Evolutionary conservation across 2,329 filamentous ascomycete genomes (phyloP).

Genomic region (Ilyonectria mors-panacis): DNA sequence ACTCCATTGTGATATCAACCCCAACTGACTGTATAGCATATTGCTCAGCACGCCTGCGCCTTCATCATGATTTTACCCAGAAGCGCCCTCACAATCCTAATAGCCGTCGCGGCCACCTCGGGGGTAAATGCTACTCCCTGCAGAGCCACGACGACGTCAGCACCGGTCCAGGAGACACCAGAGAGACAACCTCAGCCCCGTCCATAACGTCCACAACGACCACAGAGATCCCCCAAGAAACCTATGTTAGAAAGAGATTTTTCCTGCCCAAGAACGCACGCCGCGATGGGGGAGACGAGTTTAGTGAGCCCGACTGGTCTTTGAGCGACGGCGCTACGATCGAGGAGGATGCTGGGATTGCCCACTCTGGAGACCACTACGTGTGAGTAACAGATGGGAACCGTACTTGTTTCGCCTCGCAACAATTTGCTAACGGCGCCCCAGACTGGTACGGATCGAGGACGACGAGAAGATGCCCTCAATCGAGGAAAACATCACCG

Average conservation of each 20-base stretch:
- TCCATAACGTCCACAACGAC: neutral
- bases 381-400: conserved; percentile 6
- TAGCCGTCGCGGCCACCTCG: conserved; percentile 1
- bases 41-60: no score
- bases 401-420: neutral
- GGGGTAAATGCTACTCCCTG: conserved; percentile 8
- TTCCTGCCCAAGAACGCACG: conserved; percentile 7
- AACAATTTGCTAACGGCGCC: neutral
- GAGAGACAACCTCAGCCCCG: neutral
- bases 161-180: neutral
- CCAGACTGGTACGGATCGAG: conserved; percentile 1
- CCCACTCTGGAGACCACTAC: conserved; percentile 14
- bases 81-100: neutral
- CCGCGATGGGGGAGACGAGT: neutral
- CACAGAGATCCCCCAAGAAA: neutral
- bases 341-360: conserved; percentile 3
- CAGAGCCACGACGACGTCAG: neutral
- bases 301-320: neutral
- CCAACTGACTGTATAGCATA: neutral
- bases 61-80: neutral
- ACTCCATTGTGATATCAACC: neutral
- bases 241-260: neutral
- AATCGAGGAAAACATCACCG: neutral
- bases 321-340: conserved; percentile 1
- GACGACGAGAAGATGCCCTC: neutral